These are phyloP conservation scores for Yarrowia bubula DNA, from an alignment of 805 yeast genomes.

Conservation along the genomic window DNA sequence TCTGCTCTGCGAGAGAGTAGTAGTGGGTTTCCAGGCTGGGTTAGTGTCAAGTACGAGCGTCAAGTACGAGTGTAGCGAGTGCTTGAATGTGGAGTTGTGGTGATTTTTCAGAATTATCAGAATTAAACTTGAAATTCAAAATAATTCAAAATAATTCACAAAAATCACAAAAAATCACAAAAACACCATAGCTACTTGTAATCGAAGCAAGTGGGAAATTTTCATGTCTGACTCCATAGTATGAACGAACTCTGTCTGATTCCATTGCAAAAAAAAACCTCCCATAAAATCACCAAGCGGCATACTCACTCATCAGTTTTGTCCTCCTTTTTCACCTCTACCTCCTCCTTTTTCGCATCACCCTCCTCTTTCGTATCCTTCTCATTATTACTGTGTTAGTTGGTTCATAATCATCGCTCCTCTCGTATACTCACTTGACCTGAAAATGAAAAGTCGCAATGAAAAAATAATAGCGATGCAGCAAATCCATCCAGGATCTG, in stretches of 20 bases:
- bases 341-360: neutral
- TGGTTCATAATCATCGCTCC: neutral
- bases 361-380: neutral
- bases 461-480: constrained; percentile 77
- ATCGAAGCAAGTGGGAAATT: too few relatives aligned
- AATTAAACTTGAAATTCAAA: too few relatives aligned
- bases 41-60: neutral
- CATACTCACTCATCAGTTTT: neutral
- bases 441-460: constrained; percentile 73
- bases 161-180: too few relatives aligned
- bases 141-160: too few relatives aligned
- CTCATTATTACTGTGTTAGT: neutral
- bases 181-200: too few relatives aligned
- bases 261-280: too few relatives aligned
- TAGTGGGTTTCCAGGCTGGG: constrained; percentile 5
- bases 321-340: neutral
- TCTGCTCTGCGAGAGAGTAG: neutral
- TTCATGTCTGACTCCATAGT: neutral
- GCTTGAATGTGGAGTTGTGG: too few relatives aligned
- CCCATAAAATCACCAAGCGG: too few relatives aligned
- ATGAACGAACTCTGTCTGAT: too few relatives aligned
- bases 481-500: constrained; percentile 54
- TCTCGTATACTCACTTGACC: constrained; percentile 30
- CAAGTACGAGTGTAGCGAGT: neutral
- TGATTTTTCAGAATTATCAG: neutral